phyloP scores from a whole-genome alignment of 2,329 filamentous ascomycete genomes.

The Fusarium xyrophilum region DNA sequence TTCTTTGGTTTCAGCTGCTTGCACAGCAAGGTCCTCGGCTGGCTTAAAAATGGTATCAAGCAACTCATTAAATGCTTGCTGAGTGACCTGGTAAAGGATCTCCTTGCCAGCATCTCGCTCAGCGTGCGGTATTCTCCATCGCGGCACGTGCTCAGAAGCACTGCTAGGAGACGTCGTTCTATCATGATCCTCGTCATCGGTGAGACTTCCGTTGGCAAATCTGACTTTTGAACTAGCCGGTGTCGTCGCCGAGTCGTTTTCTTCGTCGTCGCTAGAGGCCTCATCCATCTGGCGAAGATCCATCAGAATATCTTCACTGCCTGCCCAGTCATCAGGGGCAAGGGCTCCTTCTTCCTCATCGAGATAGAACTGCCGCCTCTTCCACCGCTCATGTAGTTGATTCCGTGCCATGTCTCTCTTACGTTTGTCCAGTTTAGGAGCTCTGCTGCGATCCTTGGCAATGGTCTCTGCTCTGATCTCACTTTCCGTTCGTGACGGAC shows the following conservation, averaged over 20 bases:
- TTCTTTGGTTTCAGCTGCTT: slow-evolving; percentile 67
- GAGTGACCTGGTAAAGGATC: slow-evolving; percentile 87
- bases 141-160: slow-evolving; percentile 76
- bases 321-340: slow-evolving; percentile 69
- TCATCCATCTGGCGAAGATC: slow-evolving; percentile 48
- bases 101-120: slow-evolving; percentile 87
- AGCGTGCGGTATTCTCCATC: slow-evolving; percentile 78
- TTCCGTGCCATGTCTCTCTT: slow-evolving; percentile 55
- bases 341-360: slow-evolving; percentile 81
- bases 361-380: slow-evolving; percentile 78
- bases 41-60: slow-evolving; percentile 84
- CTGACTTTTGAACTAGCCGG: slow-evolving; percentile 81
- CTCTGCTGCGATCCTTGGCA: slow-evolving; percentile 46
- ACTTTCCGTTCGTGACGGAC: slow-evolving; percentile 49
- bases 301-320: slow-evolving; percentile 63
- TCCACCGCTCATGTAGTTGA: slow-evolving; percentile 75
- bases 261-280: slow-evolving; percentile 52
- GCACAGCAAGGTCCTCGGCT: slow-evolving; percentile 77
- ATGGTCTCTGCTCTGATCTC: slow-evolving; percentile 51
- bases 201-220: slow-evolving; percentile 74
- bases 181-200: slow-evolving; percentile 74
- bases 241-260: slow-evolving; percentile 60
- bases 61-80: slow-evolving; percentile 90
- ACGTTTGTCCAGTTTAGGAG: slow-evolving; percentile 50
- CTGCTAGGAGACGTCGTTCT: slow-evolving; percentile 75